phyloP scores from a whole-genome alignment of 2,329 filamentous ascomycete genomes.

The Talaromyces islandicus region DNA sequence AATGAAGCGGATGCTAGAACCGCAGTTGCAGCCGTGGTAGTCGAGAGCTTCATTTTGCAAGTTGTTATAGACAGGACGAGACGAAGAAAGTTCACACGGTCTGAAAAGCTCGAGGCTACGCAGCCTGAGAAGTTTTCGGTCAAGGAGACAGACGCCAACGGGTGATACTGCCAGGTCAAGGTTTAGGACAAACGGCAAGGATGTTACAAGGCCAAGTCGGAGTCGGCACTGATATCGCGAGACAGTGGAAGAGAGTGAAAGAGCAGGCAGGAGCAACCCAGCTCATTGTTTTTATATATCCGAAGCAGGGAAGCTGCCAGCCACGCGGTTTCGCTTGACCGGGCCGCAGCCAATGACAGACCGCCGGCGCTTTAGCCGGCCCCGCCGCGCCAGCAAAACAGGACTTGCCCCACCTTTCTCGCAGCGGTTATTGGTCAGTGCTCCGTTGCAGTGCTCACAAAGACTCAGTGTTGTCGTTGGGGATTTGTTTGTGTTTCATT shows the following conservation, averaged over 20 bases:
- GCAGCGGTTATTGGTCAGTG: not conserved
- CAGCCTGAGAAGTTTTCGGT: constrained; percentile 2
- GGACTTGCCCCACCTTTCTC: not conserved
- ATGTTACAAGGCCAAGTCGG: no score
- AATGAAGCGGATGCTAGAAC: constrained; percentile 23
- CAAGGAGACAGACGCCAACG: not conserved
- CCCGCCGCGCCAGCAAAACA: not conserved
- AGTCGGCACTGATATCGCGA: no score
- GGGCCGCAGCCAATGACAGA: not conserved
- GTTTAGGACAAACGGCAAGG: not conserved
- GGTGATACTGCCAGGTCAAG: not conserved
- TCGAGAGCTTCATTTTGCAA: constrained; percentile 26
- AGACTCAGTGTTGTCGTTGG: not conserved
- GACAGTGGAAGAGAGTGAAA: no score
- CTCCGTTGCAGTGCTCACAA: not conserved
- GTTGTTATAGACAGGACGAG: not conserved
- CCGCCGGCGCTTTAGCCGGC: not conserved
- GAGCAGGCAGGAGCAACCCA: not conserved
- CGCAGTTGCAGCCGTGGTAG: constrained; percentile 18
- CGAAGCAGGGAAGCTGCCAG: not conserved
- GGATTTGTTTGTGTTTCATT: not conserved
- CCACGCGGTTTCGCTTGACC: not conserved
- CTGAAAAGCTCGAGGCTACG: not conserved
- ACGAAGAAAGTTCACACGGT: not conserved
- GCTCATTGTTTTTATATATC: not conserved